Conservation (phyloP, 352 stramenopile species). For the Globisporangium irregulare region DNA sequence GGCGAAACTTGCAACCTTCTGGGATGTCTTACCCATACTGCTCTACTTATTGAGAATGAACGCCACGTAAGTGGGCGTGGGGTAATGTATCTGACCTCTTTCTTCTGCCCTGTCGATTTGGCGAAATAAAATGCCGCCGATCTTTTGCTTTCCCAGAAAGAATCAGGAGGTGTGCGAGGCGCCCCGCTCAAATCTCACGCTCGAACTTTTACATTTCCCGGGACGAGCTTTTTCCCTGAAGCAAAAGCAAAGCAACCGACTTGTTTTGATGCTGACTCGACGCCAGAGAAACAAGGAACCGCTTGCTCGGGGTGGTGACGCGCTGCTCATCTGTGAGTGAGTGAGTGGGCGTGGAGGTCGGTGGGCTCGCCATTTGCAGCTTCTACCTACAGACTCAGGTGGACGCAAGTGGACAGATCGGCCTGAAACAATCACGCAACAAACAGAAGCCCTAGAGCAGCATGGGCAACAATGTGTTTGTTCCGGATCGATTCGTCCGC, state of each 20-base stretch:
- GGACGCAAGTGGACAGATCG: neutral
- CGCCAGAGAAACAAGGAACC: neutral
- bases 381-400: neutral
- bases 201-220: constrained; percentile 9
- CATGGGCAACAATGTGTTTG: neutral
- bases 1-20: neutral
- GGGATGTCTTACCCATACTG: neutral
- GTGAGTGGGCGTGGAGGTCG: neutral
- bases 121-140: neutral
- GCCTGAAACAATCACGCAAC: neutral
- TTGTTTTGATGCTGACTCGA: constrained; percentile 9
- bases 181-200: constrained; percentile 7
- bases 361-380: neutral
- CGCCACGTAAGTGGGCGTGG: neutral
- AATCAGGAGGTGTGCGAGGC: neutral
- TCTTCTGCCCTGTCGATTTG: constrained; percentile 4
- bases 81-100: neutral
- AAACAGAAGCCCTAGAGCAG: neutral
- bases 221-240: neutral
- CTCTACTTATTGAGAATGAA: neutral
- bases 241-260: constrained; percentile 8
- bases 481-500: neutral
- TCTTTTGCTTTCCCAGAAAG: neutral
- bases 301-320: neutral
- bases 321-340: neutral